Base-by-base conservation (phyloP, 306 rosid species). In the Gastrolobium villosum region DNA sequence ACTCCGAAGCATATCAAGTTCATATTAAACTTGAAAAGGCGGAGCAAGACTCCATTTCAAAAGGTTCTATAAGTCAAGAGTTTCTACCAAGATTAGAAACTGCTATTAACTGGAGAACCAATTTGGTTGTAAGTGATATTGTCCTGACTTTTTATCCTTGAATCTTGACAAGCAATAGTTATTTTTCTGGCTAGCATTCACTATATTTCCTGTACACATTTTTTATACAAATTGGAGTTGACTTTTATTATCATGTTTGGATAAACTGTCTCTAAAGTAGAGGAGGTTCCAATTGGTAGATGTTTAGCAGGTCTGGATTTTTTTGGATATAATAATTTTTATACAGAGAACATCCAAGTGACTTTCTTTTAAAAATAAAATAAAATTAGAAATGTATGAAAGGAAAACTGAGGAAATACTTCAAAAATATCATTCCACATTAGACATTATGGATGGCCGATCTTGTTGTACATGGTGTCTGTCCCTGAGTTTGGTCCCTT, bases 1-100 rank as follows among this genome's bases (percentile, higher is more conserved):
- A 90, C 74, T 81, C 87, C 44, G 93, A 91, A 81, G 99, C 97
- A 31, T 91, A 87, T 82, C 96, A 85, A 79, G 98, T 93, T 84
- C 90, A 96, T 87, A 79, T 72, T 66, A 76, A 85, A 74, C 94
- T 96, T 77, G 87, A 84, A 75, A 91, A 80, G 59, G 50, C 81
- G 74, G 99, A 96, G 84, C 84, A 85, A 81, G 92, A 85, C 81
- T 87, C 72, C 76, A 80, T 83, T 72, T 80, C 88, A 70, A 86
- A 87, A 72, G 85, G 86, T 84, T 82, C 88, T 79, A 72, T 82
- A 72, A 50, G 62, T 73, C 92, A 87, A 63, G 93, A 84, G 52
- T 80, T 81, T 84, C 60, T 89, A 74, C 83, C 84, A 66, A 87
- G 93, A 81, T 85, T 91, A 74, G 90, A 81, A 87, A 65, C 71